phyloP scores from a whole-genome alignment of 1,139 yeast species.

The Nakaseomyces glabratus region DNA sequence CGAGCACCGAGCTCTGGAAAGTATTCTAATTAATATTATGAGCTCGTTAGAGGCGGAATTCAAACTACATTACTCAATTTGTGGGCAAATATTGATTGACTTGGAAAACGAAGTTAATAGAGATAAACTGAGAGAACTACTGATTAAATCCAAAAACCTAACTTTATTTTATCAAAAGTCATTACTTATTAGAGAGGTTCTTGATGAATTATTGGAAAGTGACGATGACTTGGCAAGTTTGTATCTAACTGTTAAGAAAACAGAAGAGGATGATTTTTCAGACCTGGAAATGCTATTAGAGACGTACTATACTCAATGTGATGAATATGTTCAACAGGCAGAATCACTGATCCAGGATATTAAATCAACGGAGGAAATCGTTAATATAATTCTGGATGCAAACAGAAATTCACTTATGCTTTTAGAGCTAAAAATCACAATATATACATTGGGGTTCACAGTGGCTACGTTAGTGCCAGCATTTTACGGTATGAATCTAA shows the following conservation, averaged over 20 bases:
- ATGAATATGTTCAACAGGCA: conserved; percentile 91
- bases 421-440: conserved; percentile 73
- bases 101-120: conserved; percentile 65
- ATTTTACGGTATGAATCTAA: conserved; percentile 90
- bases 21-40: conserved; percentile 77
- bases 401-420: conserved; percentile 91
- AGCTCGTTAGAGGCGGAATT: conserved; percentile 79
- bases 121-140: conserved; percentile 52
- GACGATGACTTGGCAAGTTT: conserved; percentile 86
- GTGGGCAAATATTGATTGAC: conserved; percentile 56
- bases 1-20: conserved; percentile 85
- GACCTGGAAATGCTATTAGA: conserved; percentile 88
- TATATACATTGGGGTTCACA: conserved; percentile 79
- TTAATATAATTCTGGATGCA: conserved; percentile 88
- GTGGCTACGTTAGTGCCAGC: conserved; percentile 74
- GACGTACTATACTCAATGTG: conserved; percentile 89
- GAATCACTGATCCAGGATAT: conserved; percentile 77
- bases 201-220: conserved; percentile 69
- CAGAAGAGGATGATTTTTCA: conserved; percentile 42
- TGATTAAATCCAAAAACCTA: conserved; percentile 58
- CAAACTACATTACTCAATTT: conserved; percentile 57
- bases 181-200: conserved; percentile 54
- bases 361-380: conserved; percentile 90
- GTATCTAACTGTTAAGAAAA: conserved; percentile 46
- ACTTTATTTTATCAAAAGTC: conserved; percentile 62